These are phyloP conservation scores for Babesia ovis DNA, from an alignment of 169 alveolate genomes.

Conservation along the genomic window DNA sequence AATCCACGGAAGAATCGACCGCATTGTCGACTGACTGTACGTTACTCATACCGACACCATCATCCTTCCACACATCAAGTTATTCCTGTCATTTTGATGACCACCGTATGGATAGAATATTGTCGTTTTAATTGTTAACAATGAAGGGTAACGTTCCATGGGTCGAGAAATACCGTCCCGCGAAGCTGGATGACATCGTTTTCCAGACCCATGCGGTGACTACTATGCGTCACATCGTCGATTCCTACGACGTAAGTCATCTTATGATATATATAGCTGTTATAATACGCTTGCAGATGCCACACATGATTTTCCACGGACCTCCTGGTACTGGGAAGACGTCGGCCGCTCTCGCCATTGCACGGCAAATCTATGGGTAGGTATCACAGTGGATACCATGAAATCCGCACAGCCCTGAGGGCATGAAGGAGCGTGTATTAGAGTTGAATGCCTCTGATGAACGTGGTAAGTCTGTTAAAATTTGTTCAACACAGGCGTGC, in stretches of 20 bases:
- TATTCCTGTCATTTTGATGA: not conserved
- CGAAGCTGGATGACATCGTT: conserved; percentile 76
- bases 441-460: conserved; percentile 99
- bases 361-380: conserved; percentile 92
- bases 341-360: conserved; percentile 94
- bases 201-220: conserved; percentile 80
- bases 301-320: conserved; percentile 94
- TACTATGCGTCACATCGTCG: conserved; percentile 77
- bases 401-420: conserved; percentile 73
- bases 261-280: not conserved
- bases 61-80: conserved; percentile 15
- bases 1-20: not conserved
- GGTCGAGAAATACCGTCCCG: conserved; percentile 86
- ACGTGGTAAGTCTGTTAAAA: conserved; percentile 76
- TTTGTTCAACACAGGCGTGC: not conserved
- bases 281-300: conserved; percentile 74
- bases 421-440: conserved; percentile 90
- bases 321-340: conserved; percentile 99
- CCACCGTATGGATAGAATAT: not conserved
- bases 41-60: not conserved
- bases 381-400: not conserved
- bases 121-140: not conserved
- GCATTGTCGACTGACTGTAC: conserved; percentile 17
- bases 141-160: conserved; percentile 75
- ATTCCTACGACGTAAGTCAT: conserved; percentile 59